Base-by-base conservation (phyloP, 768 basidiomycete genomes). In the Trametes maxima region DNA sequence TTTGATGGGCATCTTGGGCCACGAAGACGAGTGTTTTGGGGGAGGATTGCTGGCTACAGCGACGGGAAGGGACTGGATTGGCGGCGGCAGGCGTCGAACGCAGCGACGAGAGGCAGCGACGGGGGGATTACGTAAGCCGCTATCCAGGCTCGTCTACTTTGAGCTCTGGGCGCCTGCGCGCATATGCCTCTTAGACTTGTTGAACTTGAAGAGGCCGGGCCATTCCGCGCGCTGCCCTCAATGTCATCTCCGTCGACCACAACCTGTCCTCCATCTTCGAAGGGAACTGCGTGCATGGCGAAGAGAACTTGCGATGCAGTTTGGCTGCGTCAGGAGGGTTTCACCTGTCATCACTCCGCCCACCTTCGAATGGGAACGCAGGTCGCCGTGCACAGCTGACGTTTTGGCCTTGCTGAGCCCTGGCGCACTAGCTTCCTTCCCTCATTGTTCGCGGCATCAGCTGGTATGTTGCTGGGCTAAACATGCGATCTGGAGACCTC, bases 1-100 rank as follows among this genome's bases (percentile, higher is more conserved):
- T 71, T 92, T 92, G 74, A 92, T 87, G 73, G 91, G 83, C 91
- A 93, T 92, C 67, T 74, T 46, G 13, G n/a, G 44, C 57, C 54
- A 59, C 57, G 17, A 55, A 22, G 24, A 25, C 21, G 42, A 17
- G 48, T 8, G 51, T 64, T 64, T 64, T 52, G 48, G 28, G 43
- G 47, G 44, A 24, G 35, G 10, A n/a, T 33, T 37, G 17, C 48
- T 46, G 44, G 25, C 28, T 39, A 42, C 24, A 50, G 47, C 48
- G 49, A 45, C 24, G 42, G 40, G 57, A 44, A 39, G 24, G 57
- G 51, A 40, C 40, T 50, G 40, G 40, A 40, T 43, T 33, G 8
- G 35, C 42, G 24, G 42, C 53, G 39, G 39, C 21, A 22, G 43
- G 39, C 57, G 57, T 58, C 48, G 48, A 56, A 50, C 53, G 42